phyloP scores from a whole-genome alignment of 2,329 filamentous ascomycete genomes.

The Fusarium sp. region DNA sequence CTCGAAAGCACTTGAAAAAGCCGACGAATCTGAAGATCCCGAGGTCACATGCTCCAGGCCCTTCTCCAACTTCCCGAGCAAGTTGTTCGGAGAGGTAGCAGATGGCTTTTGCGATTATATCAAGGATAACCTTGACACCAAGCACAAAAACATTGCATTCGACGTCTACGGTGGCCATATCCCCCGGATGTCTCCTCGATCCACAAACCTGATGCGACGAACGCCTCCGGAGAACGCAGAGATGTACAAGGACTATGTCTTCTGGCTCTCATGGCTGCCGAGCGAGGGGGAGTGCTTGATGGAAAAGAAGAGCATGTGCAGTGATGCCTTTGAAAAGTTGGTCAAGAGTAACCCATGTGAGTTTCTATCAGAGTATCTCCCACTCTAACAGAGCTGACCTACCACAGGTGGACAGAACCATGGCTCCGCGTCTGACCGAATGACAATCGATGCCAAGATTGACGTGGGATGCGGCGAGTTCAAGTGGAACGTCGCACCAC shows the following conservation, averaged over 20 bases:
- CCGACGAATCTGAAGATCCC: background rate
- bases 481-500: constrained; percentile 6
- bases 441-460: constrained; percentile 11
- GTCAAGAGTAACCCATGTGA: constrained; percentile 1
- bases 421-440: constrained; percentile 1
- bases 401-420: constrained; percentile 5
- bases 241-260: constrained; percentile 4
- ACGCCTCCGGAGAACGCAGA: constrained; percentile 3
- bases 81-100: constrained; percentile 1
- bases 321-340: background rate
- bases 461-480: constrained; percentile 13
- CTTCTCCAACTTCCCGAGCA: background rate
- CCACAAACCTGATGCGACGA: background rate
- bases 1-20: background rate
- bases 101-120: constrained; percentile 2
- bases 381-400: background rate
- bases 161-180: constrained; percentile 2
- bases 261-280: constrained; percentile 5
- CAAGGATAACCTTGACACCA: background rate
- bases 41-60: background rate
- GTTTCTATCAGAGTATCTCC: background rate
- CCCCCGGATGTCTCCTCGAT: background rate
- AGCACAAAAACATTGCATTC: background rate
- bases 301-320: constrained; percentile 3
- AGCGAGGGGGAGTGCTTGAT: constrained; percentile 4